Percentiles rank a stretch among this genome's conserved stretches.
These are phyloP conservation scores for Eutrema japonicum DNA, from an alignment of 345 rosid genomes.

Conservation along the genomic window DNA sequence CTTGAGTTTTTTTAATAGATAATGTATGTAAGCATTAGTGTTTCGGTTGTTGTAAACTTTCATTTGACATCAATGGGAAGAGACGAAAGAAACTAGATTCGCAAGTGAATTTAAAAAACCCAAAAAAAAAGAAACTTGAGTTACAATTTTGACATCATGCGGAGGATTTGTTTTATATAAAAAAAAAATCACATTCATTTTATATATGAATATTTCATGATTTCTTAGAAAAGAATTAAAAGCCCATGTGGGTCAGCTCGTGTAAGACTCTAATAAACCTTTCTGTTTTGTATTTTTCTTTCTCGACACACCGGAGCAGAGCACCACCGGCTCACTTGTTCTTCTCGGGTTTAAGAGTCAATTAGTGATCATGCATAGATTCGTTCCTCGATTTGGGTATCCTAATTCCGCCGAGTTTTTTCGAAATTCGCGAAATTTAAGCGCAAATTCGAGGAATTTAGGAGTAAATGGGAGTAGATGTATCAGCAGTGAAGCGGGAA, in stretches of 20 bases:
- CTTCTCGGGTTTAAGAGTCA: background rate
- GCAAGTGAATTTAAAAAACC: background rate
- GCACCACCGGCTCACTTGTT: background rate
- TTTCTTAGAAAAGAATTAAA: background rate
- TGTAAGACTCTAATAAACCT: background rate
- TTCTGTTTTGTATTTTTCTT: background rate
- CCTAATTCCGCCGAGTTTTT: conserved; percentile 17
- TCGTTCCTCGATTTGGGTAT: conserved; percentile 36
- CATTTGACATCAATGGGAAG: background rate
- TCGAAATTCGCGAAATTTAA: conserved; percentile 39
- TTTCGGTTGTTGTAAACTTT: conserved; percentile 5
- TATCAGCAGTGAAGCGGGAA: conserved; percentile 52
- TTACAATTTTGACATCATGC: background rate
- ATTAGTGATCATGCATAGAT: conserved; percentile 45
- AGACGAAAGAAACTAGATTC: background rate
- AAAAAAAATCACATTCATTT: background rate
- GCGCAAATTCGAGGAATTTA: conserved; percentile 34
- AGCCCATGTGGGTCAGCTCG: background rate
- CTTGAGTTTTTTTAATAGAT: background rate
- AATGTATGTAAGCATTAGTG: background rate
- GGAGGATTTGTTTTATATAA: background rate
- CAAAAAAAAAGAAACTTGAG: no score
- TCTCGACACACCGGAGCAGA: conserved; percentile 19
- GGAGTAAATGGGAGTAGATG: conserved; percentile 40
- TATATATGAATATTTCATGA: background rate